A percentile compares a stretch with the other conserved stretches of the same genome.
These are phyloP conservation scores for Coniophora puteana DNA, from an alignment of 1,284 basidiomycete genomes.

Conservation along the genomic window DNA sequence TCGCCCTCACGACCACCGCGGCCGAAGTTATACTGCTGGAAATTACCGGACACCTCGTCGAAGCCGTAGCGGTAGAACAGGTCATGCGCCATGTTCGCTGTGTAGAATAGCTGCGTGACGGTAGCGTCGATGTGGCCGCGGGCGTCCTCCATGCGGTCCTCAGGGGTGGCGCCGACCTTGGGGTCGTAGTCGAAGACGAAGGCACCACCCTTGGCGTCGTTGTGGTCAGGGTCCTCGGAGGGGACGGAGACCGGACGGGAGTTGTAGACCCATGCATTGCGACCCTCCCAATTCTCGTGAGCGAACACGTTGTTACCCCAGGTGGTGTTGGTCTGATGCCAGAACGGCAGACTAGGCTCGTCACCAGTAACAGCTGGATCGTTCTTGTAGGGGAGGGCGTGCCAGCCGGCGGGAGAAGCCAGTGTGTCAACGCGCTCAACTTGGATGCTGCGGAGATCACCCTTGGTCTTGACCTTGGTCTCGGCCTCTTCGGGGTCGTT, in stretches of 20 bases:
- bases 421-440: constrained; percentile 30
- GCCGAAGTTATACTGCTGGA: constrained; percentile 96
- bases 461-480: constrained; percentile 37
- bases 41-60: constrained; percentile 90
- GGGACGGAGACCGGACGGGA: constrained; percentile 84
- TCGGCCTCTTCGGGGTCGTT: constrained; percentile 69
- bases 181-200: constrained; percentile 51
- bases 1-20: constrained; percentile 85
- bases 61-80: constrained; percentile 85
- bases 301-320: constrained; percentile 92
- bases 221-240: too few species aligned
- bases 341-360: constrained; percentile 25
- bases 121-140: constrained; percentile 84
- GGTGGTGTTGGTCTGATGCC: constrained; percentile 73
- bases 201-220: constrained; percentile 37
- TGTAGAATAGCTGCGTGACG: constrained; percentile 91
- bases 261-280: constrained; percentile 71
- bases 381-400: constrained; percentile 57
- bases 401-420: constrained; percentile 90
- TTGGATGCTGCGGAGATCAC: constrained; percentile 11
- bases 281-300: constrained; percentile 89
- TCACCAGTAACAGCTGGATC: constrained; percentile 39
- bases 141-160: constrained; percentile 56
- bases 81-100: constrained; percentile 80
- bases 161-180: constrained; percentile 40